phyloP scores from a whole-genome alignment of 768 basidiomycete species.

The Mycena alexandri region DNA sequence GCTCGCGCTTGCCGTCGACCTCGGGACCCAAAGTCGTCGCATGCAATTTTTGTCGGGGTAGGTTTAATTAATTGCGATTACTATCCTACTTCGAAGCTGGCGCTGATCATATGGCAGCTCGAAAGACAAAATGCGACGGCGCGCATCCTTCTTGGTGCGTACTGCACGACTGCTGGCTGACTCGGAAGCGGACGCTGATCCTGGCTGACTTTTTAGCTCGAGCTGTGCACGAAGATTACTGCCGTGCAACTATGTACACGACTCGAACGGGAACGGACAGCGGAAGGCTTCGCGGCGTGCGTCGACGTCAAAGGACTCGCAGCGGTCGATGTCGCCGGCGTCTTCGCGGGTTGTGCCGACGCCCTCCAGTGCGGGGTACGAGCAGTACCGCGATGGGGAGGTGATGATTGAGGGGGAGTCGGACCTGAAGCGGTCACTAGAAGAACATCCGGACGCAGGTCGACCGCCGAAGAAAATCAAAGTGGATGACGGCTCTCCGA shows the following conservation, averaged over 20 bases:
- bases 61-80: slow-evolving; percentile 39
- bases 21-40: slow-evolving; percentile 90
- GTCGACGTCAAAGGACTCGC: slow-evolving; percentile 66
- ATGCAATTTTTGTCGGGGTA: slow-evolving; percentile 91
- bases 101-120: slow-evolving; percentile 59
- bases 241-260: slow-evolving; percentile 86
- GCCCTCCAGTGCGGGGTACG: slow-evolving; percentile 57
- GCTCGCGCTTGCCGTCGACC: slow-evolving; percentile 66
- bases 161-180: slow-evolving; percentile 6
- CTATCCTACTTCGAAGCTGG: not conserved
- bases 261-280: slow-evolving; percentile 56
- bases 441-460: slow-evolving; percentile 65
- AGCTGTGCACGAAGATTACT: slow-evolving; percentile 84
- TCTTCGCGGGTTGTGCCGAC: slow-evolving; percentile 68
- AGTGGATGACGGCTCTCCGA: slow-evolving; percentile 60
- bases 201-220: slow-evolving; percentile 48
- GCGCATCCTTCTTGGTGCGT: slow-evolving; percentile 78
- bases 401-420: slow-evolving; percentile 60
- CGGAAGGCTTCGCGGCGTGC: slow-evolving; percentile 65
- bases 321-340: slow-evolving; percentile 66
- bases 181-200: slow-evolving; percentile 21
- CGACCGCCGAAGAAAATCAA: slow-evolving; percentile 80
- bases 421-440: slow-evolving; percentile 73
- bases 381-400: slow-evolving; percentile 51
- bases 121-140: slow-evolving; percentile 91